Percentiles rank a stretch among this genome's conserved stretches.
phyloP scores from a whole-genome alignment of 2,329 filamentous ascomycete genomes.

The Dendrostoma leiphaemia region DNA sequence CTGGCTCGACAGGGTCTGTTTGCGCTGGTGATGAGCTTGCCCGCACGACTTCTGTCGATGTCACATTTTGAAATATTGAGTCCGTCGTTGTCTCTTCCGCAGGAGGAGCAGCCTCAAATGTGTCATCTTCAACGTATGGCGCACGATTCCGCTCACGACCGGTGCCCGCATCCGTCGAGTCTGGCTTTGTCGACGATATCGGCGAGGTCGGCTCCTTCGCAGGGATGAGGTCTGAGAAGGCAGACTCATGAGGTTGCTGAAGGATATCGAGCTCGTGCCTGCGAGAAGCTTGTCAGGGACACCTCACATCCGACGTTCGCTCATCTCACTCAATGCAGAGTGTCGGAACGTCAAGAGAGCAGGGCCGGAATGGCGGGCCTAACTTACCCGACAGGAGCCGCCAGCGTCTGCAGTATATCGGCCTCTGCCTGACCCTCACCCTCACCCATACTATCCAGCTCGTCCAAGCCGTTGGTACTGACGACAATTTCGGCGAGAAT shows the following conservation, averaged over 20 bases:
- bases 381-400: conserved; percentile 22
- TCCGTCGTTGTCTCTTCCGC: background rate
- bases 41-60: background rate
- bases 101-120: background rate
- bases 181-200: background rate
- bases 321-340: background rate
- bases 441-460: conserved; percentile 29
- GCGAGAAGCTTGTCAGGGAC: background rate
- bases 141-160: background rate
- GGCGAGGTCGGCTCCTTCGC: background rate
- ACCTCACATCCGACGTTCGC: background rate
- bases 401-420: conserved; percentile 18
- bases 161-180: background rate
- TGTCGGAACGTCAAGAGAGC: conserved; percentile 1
- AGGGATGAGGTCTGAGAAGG: background rate
- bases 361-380: background rate
- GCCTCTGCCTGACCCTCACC: conserved; percentile 17
- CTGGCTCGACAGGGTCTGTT: background rate
- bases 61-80: background rate
- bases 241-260: background rate
- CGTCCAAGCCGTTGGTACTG: conserved; percentile 41
- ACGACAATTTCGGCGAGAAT: conserved; percentile 43
- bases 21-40: background rate
- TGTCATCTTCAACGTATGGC: background rate
- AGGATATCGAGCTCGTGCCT: conserved; percentile 4